Conservation (phyloP, 768 basidiomycete species). For the Hygrocybe coccinea region DNA sequence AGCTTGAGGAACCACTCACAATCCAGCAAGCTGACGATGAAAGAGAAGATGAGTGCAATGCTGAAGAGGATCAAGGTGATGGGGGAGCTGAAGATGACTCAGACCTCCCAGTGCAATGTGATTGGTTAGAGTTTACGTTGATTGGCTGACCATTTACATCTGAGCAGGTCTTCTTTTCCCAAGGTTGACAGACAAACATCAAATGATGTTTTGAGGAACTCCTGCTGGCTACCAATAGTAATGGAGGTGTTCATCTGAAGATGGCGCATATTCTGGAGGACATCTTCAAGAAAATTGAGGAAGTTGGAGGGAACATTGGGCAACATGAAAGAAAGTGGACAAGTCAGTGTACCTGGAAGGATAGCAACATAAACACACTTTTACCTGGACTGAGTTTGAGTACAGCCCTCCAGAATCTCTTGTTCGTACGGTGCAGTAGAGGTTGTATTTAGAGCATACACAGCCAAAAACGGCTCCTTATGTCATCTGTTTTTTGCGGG, state of each 20-base stretch:
- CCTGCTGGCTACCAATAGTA: neutral
- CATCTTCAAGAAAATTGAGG: neutral
- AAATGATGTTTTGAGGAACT: neutral
- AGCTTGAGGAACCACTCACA: too few species aligned
- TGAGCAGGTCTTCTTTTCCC: neutral
- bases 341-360: neutral
- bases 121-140: neutral
- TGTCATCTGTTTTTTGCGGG: too few species aligned
- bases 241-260: neutral
- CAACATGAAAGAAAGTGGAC: neutral
- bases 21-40: too few species aligned
- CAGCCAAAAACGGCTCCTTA: too few species aligned
- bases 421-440: too few species aligned
- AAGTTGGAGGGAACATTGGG: neutral
- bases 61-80: too few species aligned
- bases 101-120: neutral
- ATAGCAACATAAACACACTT: neutral
- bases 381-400: too few species aligned
- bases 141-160: neutral
- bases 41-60: too few species aligned
- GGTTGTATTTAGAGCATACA: too few species aligned
- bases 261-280: neutral
- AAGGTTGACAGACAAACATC: neutral
- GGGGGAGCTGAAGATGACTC: neutral
- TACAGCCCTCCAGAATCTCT: too few species aligned